Base-by-base conservation (phyloP, 108 stramenopile genomes). In the Discostella stelligeroides region DNA sequence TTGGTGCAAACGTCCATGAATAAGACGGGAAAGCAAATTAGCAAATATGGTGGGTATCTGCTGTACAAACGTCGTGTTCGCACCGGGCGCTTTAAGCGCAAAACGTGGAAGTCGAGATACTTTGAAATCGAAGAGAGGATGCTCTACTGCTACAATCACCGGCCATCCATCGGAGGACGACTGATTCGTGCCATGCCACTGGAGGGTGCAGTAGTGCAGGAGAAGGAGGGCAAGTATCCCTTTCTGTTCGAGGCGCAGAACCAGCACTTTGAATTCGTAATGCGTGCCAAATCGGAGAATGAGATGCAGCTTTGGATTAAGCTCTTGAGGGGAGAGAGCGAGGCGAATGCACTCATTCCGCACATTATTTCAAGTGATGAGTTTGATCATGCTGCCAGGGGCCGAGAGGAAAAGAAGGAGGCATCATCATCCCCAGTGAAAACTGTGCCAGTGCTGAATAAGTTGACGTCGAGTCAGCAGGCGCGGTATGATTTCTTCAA, bases 51-150 rank as follows among this genome's bases (percentile, higher is more conserved):
- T 28, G 92, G 92, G 7, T 68, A 66, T 17, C 87, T 96, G 21
- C 53, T 88, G 24, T 96, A 93, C 85, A 96, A 94, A 66, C 87
- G 95, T 42, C 63, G 70, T 28, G 68, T 82, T 12, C 83, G 92
- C 10, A 82, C 82, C 10, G 75, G 82, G 38, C 85, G 71, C 65
- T 88, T 82, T 83, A 91, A 88, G 63, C 73, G 74, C 27, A 94
- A 94, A 66, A 84, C 61, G 17, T 98, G 97, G 97, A 96, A 95
- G 63, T 76, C 55, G 25, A 90, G 96, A 10, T 96, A 94, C 79
- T 97, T 97, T 82, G 90, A 88, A 41, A 84, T 99, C 17, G 89
- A 94, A 71, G 92, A 97, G 49, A 85, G 91, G 10, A 96, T 99
- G 82, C 82, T 99, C 20, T 95, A 96, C 67, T 98, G 97, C 73